phyloP scores from a whole-genome alignment of 345 rosid species.

The Murraya koenigii region DNA sequence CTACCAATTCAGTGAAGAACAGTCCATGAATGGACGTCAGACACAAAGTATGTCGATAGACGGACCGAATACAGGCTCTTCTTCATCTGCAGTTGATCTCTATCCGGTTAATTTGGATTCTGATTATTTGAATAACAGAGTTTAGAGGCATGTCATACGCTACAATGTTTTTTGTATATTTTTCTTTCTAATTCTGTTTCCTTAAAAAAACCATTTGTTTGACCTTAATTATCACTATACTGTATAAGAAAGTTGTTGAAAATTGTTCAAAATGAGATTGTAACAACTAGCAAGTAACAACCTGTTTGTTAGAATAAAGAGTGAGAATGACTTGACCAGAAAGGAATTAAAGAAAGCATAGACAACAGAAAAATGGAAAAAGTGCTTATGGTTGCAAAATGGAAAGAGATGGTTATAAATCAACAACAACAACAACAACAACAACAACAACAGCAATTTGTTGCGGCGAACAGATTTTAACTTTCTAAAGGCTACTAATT shows the following conservation, averaged over 20 bases:
- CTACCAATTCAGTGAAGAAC: constrained; percentile 6
- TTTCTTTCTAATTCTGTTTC: too few relatives aligned
- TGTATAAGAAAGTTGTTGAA: too few relatives aligned
- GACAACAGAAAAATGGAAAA: not conserved
- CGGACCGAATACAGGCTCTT: constrained; percentile 14
- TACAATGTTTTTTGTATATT: not conserved
- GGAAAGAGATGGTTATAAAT: too few relatives aligned
- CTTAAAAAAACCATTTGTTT: too few relatives aligned
- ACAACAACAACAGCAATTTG: too few relatives aligned
- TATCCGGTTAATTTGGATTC: constrained; percentile 29
- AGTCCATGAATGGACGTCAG: not conserved
- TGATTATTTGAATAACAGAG: constrained; percentile 13
- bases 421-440: not conserved
- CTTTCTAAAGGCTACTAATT: not conserved
- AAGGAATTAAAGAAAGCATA: not conserved
- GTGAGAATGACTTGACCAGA: not conserved
- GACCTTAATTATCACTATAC: too few relatives aligned
- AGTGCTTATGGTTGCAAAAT: not conserved
- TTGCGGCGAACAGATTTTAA: not conserved
- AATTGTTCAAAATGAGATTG: not conserved
- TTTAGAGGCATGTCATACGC: not conserved
- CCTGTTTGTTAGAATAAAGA: not conserved
- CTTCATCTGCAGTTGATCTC: constrained; percentile 33
- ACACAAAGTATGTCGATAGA: constrained; percentile 18
- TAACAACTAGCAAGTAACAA: not conserved